Evolutionary conservation across 805 yeast genomes (phyloP), one percentile per base, ranked within the genome.

Genomic region (Candida chauliodis): DNA sequence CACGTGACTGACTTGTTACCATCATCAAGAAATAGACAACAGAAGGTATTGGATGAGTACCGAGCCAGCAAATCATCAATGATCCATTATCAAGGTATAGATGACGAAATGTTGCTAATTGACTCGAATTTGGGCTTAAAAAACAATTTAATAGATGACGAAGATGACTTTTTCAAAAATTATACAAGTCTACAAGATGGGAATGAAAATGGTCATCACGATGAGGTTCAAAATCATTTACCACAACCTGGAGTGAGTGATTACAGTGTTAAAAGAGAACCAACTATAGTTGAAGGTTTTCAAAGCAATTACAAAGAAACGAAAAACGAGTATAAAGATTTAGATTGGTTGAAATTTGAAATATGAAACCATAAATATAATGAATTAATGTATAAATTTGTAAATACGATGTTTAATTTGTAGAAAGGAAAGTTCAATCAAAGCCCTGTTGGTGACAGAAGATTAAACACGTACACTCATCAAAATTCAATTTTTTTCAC

Each of bases 271-370:
- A n/a, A 9, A 8, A 15, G 18, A 17, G 17, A 24, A 24, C 22
- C 36, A 3, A n/a, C 20, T 4, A 17, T 14, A 16, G 25, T 21
- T 21, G 7, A 18, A 18, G 37, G 37, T 11, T 34, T 34, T 34
- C 30, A 30, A 14, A 20, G 11, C 17, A 25, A 16, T 31, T 16
- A 9, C 10, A 30, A 24, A 16, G 7, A 24, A 15, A 17, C 9
- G 8, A 11, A 21, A 14, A 38, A n/a, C n/a, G 47, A 25, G 42
- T 46, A 26, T 48, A 51, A 41, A 25, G 59, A 54, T 40, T 46
- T 54, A 22, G 58, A 53, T 41, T 54, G 59, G 59, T 46, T 54
- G 28, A 54, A 54, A 40, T 54, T 54, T 43, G 59, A 54, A 22
- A 49, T 52, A n/a, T n/a, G 8, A 50, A 45, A 34, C 8, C 11